A percentile compares a stretch with the other conserved stretches of the same genome.
These are phyloP conservation scores for Gnaphalium uliginosum DNA, from an alignment of 129 eudicot species.

Conservation along the genomic window DNA sequence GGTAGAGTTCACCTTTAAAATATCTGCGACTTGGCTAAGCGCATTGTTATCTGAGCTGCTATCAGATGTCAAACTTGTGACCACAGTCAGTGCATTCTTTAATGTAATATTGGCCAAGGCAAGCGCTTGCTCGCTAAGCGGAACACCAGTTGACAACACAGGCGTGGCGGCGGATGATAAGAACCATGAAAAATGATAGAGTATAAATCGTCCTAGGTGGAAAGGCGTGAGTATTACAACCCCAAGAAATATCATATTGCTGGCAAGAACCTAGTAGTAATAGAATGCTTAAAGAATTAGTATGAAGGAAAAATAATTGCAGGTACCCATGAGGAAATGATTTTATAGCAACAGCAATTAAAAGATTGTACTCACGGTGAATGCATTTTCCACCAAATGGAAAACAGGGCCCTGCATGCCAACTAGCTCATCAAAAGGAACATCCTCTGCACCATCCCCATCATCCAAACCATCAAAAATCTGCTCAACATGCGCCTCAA, in stretches of 20 bases:
- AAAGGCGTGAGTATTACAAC: conserved; percentile 86
- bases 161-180: conserved; percentile 69
- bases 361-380: conserved; percentile 63
- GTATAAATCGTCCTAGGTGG: conserved; percentile 74
- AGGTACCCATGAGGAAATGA: background rate
- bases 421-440: conserved; percentile 92
- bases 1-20: conserved; percentile 51
- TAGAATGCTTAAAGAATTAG: background rate
- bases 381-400: conserved; percentile 96
- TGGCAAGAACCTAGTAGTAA: conserved; percentile 82
- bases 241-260: conserved; percentile 95
- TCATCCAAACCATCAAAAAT: conserved; percentile 98
- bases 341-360: background rate
- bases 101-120: conserved; percentile 78
- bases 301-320: conserved; percentile 1
- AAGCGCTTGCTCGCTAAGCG: conserved; percentile 68
- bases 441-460: conserved; percentile 98
- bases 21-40: conserved; percentile 35
- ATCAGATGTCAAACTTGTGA: conserved; percentile 64
- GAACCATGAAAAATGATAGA: conserved; percentile 66
- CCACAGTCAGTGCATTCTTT: conserved; percentile 69
- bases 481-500: conserved; percentile 94
- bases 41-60: conserved; percentile 31
- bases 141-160: conserved; percentile 52
- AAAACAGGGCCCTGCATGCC: conserved; percentile 99